Evolutionary conservation across 495 filamentous ascomycete species (phyloP), one percentile per base, ranked within the genome.

Genomic region (Wilcoxina mikolae): DNA sequence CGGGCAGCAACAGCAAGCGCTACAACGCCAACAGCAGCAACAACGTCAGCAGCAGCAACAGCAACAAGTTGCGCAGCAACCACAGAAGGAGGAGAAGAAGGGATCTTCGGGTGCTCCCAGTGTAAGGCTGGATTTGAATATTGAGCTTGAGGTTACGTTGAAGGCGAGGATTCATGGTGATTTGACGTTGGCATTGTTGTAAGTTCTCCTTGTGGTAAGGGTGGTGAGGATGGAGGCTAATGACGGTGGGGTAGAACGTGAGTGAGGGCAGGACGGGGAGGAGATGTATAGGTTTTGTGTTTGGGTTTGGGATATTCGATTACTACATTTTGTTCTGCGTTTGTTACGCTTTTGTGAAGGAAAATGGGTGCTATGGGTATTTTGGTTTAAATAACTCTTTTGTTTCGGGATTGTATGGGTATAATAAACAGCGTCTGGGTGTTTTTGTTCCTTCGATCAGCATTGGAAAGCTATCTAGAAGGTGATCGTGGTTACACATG

Each of bases 101-200:
- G 60, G 58, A 33, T 10, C 43, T 27, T 46, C 51, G 48, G 31
- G 82, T 29, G 51, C 88, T 68, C 69, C 94, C 57, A 76, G 78
- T 58, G 61, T 95, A 70, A 68, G 88, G 51, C 67, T 94, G 51
- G 87, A 94, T 66, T 66, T 94, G 51, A 93, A 94, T 69, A 71
- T 95, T 55, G 88, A 95, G 66, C 78, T 94, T 53, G 84, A 94
- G 72, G 81, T 94, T 39, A 81, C 87, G 67, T 72, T 95, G 0
- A 93, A 93, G 78, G 88, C 88, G 18, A 84, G 85, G 71, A 91
- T 95, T 65, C 84, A 91, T 62, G 87, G 88, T 69, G 88, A 94
- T 73, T 70, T 94, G 60, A 91, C 85, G 33, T 66, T 95, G 50
- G 81, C 82, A 49, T 73, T 95, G 61, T 75, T 95, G 87, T 89